These are phyloP conservation scores for Cladorrhinum sp. DNA, from an alignment of 2,329 filamentous ascomycete genomes.

Conservation along the genomic window DNA sequence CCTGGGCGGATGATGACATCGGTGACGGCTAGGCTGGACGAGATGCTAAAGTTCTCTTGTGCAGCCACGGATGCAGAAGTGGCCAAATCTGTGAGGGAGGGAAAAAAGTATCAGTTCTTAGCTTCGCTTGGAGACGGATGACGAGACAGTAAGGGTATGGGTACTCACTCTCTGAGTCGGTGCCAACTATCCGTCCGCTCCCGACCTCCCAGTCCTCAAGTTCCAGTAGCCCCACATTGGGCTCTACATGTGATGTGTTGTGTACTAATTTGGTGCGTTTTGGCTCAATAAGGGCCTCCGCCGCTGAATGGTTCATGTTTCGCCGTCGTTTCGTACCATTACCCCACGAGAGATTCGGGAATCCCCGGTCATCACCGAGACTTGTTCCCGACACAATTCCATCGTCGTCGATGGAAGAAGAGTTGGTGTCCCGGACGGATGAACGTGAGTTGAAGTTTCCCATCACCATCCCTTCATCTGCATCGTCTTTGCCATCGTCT, in stretches of 20 bases:
- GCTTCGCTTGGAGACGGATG: background rate
- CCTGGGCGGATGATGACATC: conserved; percentile 15
- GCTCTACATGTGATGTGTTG: background rate
- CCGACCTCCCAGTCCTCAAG: conserved; percentile 23
- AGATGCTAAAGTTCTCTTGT: conserved; percentile 13
- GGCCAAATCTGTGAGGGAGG: background rate
- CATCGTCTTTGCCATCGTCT: background rate
- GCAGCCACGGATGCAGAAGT: conserved; percentile 14
- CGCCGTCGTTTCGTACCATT: background rate
- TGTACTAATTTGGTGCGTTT: background rate
- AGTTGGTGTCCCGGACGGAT: background rate
- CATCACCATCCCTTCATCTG: background rate
- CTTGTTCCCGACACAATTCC: background rate
- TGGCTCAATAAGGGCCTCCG: background rate
- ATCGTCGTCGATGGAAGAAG: background rate
- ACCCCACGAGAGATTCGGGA: background rate
- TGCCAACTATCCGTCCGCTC: conserved; percentile 2
- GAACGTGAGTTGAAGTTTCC: background rate
- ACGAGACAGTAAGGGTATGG: background rate
- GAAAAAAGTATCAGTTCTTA: background rate
- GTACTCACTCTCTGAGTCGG: background rate
- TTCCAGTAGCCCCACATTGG: conserved; percentile 6
- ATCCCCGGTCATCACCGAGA: background rate
- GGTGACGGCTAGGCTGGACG: conserved; percentile 5
- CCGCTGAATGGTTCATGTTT: background rate